Conservation (phyloP, 2,329 filamentous ascomycete species). For the Cladorrhinum sp. region DNA sequence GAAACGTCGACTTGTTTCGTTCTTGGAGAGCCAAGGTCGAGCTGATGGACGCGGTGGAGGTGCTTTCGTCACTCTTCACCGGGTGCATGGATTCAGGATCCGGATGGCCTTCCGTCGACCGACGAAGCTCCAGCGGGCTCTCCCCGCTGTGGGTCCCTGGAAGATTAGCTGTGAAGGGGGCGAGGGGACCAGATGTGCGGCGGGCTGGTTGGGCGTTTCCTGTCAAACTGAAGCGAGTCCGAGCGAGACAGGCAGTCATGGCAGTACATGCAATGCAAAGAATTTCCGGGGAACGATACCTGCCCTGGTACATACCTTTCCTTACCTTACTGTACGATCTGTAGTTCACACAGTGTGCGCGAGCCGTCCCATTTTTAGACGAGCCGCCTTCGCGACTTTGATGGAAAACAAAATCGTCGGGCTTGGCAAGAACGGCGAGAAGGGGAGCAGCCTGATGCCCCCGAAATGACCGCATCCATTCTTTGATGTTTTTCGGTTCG, state of each 20-base stretch:
- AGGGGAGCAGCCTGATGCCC: not conserved
- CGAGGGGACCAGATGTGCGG: not conserved
- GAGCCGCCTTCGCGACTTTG: not conserved
- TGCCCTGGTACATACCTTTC: no score
- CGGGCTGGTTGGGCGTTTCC: not conserved
- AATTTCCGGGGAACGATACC: not conserved
- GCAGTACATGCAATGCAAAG: not conserved
- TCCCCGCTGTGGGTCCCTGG: conserved; percentile 5
- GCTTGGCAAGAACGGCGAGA: not conserved
- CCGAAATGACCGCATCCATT: conserved; percentile 23
- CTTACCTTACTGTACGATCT: no score
- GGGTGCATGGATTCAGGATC: conserved; percentile 1
- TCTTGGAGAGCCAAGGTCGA: no score
- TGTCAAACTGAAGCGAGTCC: not conserved
- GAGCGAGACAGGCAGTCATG: not conserved
- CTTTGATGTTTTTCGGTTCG: conserved; percentile 16
- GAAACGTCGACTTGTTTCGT: not conserved
- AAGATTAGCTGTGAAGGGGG: not conserved
- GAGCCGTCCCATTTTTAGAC: not conserved
- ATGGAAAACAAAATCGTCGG: not conserved
- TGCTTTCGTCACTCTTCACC: not conserved
- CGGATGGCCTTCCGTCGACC: conserved; percentile 2
- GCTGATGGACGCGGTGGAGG: not conserved
- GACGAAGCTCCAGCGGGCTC: not conserved
- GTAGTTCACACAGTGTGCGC: not conserved